Conservation (phyloP, 192 early-diverging fungal species). For the Coemansia aciculifera region DNA sequence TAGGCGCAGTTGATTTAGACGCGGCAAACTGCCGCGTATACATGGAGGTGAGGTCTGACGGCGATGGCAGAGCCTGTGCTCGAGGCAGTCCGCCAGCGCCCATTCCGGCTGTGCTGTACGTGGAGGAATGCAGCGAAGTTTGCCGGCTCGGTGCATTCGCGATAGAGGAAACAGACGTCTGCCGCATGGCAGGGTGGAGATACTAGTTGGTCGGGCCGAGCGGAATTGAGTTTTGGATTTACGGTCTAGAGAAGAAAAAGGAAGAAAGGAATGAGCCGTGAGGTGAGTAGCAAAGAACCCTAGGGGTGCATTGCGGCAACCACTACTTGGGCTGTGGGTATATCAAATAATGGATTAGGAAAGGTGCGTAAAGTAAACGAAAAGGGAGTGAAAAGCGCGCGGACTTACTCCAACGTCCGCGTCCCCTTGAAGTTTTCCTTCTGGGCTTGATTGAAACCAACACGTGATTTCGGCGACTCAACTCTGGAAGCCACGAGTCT, state of each 20-base stretch:
- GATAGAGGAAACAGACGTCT: slow-evolving; percentile 7
- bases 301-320: slow-evolving; percentile 4
- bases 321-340: not conserved
- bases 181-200: slow-evolving; percentile 1
- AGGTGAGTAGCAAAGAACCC: not conserved
- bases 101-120: slow-evolving; percentile 26
- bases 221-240: not conserved
- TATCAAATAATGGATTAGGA: not conserved
- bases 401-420: not conserved
- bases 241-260: not conserved
- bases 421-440: not conserved
- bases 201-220: not conserved
- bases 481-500: not conserved
- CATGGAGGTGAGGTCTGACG: slow-evolving; percentile 48
- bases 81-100: slow-evolving; percentile 8
- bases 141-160: slow-evolving; percentile 15
- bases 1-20: slow-evolving; percentile 30
- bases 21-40: slow-evolving; percentile 52
- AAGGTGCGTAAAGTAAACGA: not conserved
- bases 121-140: slow-evolving; percentile 40
- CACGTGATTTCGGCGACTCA: not conserved
- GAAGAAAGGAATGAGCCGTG: not conserved
- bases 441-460: too few relatives aligned
- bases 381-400: not conserved
- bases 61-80: slow-evolving; percentile 22